phyloP scores from a whole-genome alignment of 208 protist species.

The Leishmania major region DNA sequence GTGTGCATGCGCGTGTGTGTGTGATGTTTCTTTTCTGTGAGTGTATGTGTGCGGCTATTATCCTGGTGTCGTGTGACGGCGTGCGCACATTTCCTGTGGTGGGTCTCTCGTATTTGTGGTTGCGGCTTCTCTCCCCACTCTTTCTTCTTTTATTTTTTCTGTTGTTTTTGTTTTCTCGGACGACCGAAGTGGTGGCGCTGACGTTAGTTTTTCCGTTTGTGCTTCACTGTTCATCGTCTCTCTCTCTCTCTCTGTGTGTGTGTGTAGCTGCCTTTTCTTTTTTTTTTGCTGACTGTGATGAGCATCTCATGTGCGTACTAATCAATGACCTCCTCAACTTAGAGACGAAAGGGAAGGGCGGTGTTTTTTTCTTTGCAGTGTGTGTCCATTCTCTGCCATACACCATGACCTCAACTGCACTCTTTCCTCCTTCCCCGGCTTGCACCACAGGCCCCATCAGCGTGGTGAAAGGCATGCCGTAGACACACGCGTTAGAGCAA shows the following conservation, averaged over 20 bases:
- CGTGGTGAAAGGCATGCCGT: background rate
- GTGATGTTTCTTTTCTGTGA: background rate
- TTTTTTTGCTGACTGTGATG: background rate
- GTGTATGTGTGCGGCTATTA: background rate
- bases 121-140: slow-evolving; percentile 2
- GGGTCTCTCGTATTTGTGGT: too few relatives aligned
- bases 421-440: background rate
- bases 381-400: too few relatives aligned
- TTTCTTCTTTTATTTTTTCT: background rate
- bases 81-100: background rate
- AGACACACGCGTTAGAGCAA: background rate
- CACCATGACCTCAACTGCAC: too few relatives aligned
- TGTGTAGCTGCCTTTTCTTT: too few relatives aligned
- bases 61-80: background rate
- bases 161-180: background rate
- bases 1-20: background rate
- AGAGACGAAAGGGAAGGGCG: background rate
- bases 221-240: background rate
- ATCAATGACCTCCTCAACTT: background rate
- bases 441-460: background rate
- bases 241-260: background rate
- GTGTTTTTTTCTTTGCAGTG: too few relatives aligned
- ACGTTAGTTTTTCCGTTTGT: background rate
- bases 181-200: background rate
- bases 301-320: background rate